These are phyloP conservation scores for Globisporangium canariense DNA, from an alignment of 352 stramenopile species.

Conservation along the genomic window DNA sequence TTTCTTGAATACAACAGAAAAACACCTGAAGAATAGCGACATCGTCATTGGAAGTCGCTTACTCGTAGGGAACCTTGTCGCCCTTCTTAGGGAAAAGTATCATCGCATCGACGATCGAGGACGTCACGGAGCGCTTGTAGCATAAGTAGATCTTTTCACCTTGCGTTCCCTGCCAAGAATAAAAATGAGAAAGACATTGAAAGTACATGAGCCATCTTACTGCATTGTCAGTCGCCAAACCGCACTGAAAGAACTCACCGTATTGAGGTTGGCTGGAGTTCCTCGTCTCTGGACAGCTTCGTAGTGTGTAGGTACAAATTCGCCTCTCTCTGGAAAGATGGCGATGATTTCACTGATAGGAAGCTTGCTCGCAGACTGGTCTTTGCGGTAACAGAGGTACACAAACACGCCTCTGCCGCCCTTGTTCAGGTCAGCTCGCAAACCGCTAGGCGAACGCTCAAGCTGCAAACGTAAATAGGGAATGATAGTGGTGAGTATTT, in stretches of 20 bases:
- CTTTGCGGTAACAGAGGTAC: conserved; percentile 67
- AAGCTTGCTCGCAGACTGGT: conserved; percentile 37
- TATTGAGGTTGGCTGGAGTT: conserved; percentile 68
- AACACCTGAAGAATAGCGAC: too few species aligned
- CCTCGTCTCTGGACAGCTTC: conserved; percentile 65
- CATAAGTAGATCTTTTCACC: conserved; percentile 80
- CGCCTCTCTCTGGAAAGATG: conserved; percentile 73
- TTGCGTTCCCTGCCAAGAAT: conserved; percentile 55
- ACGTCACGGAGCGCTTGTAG: conserved; percentile 62
- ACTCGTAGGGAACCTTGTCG: conserved; percentile 82
- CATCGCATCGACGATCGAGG: conserved; percentile 60
- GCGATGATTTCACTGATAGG: conserved; percentile 77
- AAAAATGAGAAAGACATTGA: neutral
- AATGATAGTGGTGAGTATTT: neutral
- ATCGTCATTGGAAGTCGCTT: neutral
- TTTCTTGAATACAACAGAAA: neutral
- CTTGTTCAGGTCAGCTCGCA: conserved; percentile 80
- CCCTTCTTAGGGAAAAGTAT: conserved; percentile 81
- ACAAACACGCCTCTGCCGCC: conserved; percentile 73
- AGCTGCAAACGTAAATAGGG: conserved; percentile 29
- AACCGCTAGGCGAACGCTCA: conserved; percentile 65
- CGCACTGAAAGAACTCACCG: conserved; percentile 25
- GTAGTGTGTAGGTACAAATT: conserved; percentile 76
- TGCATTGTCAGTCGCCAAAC: neutral
- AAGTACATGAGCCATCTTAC: neutral